Base-by-base conservation (phyloP, 805 yeast species). In the Jamesozyma piceae region DNA sequence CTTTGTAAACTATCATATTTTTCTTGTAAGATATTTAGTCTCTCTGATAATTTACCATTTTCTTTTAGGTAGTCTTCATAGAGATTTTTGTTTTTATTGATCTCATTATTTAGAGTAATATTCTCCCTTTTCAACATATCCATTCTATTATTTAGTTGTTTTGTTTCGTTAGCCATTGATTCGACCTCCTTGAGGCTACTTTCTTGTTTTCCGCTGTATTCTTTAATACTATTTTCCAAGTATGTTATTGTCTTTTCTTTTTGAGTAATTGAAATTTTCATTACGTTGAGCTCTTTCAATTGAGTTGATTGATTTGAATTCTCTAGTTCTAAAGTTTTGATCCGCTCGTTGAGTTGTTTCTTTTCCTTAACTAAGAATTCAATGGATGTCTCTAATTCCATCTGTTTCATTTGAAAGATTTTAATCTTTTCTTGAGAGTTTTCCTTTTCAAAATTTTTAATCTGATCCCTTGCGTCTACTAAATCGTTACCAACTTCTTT, bases 401-500 rank as follows among this genome's bases (percentile, higher is more conserved):
- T 52, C 46, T 43, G 54, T 54, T 31, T 49, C 39, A 51, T 51
- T 36, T 37, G 3, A 37, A n/a, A n/a, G n/a, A n/a, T n/a, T n/a
- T n/a, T n/a, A n/a, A n/a, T n/a, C 14, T 22, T 20, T 10, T 33
- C 21, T 29, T 36, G 11, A 31, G 18, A 29, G 30, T 38, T 17
- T 31, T 31, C 15, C 15, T 30, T 14, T n/a, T 37, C 24, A 2
- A 35, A 14, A 5, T 37, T 27, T 4, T 34, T 28, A 18, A 79
- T 40, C 42, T 75, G 64, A 37, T 82, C 86, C 49, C 74, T 77
- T 0, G 87, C 76, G 4, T 74, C 72, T 1, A 88, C 94, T 6
- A 88, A 67, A 39, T 86, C 94, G 53, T 83, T 75, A 1, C 96
- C 96, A 22, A 88, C 71, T 43, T 75, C 78, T 48, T 73, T 73